phyloP scores from a whole-genome alignment of 768 basidiomycete species.

The Xerocomellus dryophilus region DNA sequence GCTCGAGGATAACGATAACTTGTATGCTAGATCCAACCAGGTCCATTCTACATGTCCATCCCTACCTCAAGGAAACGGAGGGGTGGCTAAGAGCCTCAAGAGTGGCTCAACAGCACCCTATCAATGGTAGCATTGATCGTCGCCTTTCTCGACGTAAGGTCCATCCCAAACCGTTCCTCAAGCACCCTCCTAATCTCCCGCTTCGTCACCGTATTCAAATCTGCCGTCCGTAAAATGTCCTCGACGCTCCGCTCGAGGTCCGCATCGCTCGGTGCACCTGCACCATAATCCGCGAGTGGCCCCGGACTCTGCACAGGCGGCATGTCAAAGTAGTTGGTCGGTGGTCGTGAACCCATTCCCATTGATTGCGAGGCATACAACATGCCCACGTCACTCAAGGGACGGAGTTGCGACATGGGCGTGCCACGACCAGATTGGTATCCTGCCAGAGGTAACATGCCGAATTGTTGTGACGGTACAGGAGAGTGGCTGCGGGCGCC shows the following conservation, averaged over 20 bases:
- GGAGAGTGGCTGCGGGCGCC: constrained; percentile 71
- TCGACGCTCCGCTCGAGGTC: constrained; percentile 77
- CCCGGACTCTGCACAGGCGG: constrained; percentile 51
- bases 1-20: constrained; percentile 15
- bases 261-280: constrained; percentile 54
- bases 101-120: constrained; percentile 56
- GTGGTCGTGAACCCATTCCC: constrained; percentile 64
- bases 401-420: constrained; percentile 47
- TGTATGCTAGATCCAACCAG: constrained; percentile 19
- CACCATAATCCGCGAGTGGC: constrained; percentile 40
- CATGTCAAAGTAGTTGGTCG: constrained; percentile 76
- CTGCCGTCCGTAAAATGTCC: constrained; percentile 69
- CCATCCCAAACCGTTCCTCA: constrained; percentile 79
- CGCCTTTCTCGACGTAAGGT: constrained; percentile 66
- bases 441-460: constrained; percentile 55
- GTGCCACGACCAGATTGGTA: constrained; percentile 80
- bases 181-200: constrained; percentile 81
- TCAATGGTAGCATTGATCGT: constrained; percentile 80
- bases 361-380: constrained; percentile 62
- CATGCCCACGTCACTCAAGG: constrained; percentile 33
- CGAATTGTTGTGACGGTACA: constrained; percentile 60
- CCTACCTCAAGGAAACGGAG: background rate
- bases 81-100: constrained; percentile 7
- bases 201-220: constrained; percentile 90
- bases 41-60: constrained; percentile 19